These are phyloP conservation scores for Anisodus acutangulus DNA, from an alignment of 257 asterid genomes.

Conservation along the genomic window DNA sequence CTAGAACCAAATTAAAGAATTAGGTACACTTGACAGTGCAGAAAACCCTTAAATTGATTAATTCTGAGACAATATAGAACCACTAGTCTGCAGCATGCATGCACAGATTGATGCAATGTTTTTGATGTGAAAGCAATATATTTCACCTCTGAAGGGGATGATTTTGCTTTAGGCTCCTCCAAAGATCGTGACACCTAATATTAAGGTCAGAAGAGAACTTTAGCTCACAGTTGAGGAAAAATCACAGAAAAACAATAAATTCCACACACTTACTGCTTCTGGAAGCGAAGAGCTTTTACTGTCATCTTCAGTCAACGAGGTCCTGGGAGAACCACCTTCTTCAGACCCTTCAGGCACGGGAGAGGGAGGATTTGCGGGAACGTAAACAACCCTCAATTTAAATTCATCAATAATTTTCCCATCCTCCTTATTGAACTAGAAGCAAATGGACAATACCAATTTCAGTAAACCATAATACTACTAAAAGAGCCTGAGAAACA, in stretches of 20 bases:
- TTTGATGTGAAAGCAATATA: background rate
- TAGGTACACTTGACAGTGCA: background rate
- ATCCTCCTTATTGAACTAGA: constrained; percentile 64
- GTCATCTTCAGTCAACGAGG: constrained; percentile 68
- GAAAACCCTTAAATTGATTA: background rate
- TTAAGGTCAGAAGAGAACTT: constrained; percentile 23
- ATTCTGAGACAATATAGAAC: background rate
- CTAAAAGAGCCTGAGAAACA: background rate
- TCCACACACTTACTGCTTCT: constrained; percentile 59
- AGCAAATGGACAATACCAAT: constrained; percentile 23
- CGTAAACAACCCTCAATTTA: constrained; percentile 73
- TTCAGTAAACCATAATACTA: background rate
- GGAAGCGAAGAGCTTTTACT: constrained; percentile 46
- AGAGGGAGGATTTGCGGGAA: constrained; percentile 91
- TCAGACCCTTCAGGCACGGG: constrained; percentile 96
- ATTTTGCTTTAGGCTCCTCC: constrained; percentile 50
- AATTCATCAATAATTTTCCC: constrained; percentile 73
- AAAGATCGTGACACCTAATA: constrained; percentile 58
- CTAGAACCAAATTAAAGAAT: background rate
- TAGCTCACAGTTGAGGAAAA: constrained; percentile 28
- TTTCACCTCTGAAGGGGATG: constrained; percentile 58
- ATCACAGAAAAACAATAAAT: background rate
- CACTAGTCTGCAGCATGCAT: background rate
- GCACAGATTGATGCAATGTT: constrained; percentile 4
- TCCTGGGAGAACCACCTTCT: constrained; percentile 75